Percentiles rank a stretch among this genome's conserved stretches.
Evolutionary conservation across 2,329 filamentous ascomycete genomes (phyloP).

Genomic region (Pseudogymnoascus sp.): DNA sequence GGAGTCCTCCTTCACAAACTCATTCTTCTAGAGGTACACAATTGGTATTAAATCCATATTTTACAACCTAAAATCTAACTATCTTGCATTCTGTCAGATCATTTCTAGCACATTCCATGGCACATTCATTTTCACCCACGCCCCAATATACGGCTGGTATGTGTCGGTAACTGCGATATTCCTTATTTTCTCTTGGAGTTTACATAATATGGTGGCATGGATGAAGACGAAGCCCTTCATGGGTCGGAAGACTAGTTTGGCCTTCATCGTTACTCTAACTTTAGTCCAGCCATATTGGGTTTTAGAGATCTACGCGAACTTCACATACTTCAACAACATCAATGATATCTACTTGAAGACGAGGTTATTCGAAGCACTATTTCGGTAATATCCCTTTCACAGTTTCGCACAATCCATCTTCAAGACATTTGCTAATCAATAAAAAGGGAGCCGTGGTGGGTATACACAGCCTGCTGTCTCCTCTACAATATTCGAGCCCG

Average conservation of each 20-base stretch:
- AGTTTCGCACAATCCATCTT: not conserved
- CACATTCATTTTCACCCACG: slow-evolving; percentile 51
- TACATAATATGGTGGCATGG: not conserved
- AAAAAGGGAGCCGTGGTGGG: slow-evolving; percentile 58
- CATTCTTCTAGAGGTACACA: slow-evolving; percentile 40
- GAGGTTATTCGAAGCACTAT: not conserved
- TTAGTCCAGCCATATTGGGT: not conserved
- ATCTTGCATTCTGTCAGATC: slow-evolving; percentile 32
- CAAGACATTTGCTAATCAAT: slow-evolving; percentile 41
- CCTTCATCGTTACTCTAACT: not conserved
- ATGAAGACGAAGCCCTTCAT: not conserved
- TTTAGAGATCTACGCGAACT: not conserved
- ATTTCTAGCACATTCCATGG: slow-evolving; percentile 50
- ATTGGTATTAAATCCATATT: not conserved
- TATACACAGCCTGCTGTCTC: slow-evolving; percentile 52
- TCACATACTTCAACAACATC: not conserved
- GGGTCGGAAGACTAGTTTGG: not conserved
- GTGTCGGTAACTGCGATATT: slow-evolving; percentile 52
- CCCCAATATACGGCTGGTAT: slow-evolving; percentile 56
- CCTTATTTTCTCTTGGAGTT: slow-evolving; percentile 28
- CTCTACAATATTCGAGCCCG: slow-evolving; percentile 57
- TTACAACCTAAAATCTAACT: not conserved
- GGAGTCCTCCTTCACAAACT: slow-evolving; percentile 43
- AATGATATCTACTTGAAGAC: not conserved
- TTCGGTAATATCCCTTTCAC: not conserved